Percentiles rank a stretch among this genome's conserved stretches.
Evolutionary conservation across 352 stramenopile species (phyloP).

Genomic region (Plasmopara viticola): DNA sequence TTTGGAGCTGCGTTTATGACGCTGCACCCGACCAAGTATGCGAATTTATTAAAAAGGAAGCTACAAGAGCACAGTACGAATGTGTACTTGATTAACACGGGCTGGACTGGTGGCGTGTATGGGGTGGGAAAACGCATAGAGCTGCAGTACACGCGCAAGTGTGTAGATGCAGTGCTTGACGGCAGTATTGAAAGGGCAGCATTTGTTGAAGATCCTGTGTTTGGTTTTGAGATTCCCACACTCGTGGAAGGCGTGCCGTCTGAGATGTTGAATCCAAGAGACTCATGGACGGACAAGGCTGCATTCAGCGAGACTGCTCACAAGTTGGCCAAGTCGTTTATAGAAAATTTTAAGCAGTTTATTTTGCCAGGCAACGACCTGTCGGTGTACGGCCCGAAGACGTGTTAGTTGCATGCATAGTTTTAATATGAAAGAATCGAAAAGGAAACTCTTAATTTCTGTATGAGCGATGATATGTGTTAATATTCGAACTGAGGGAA

Average conservation of each 20-base stretch:
- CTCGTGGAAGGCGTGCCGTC: too few species aligned
- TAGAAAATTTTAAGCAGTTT: conserved; percentile 84
- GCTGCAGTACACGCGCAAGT: conserved; percentile 83
- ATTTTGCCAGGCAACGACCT: conserved; percentile 70
- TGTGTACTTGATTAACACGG: conserved; percentile 97
- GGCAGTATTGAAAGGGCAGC: conserved; percentile 55
- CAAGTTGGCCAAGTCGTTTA: conserved; percentile 73
- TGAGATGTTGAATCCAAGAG: conserved; percentile 68
- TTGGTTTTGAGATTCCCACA: conserved; percentile 60
- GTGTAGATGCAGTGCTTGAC: conserved; percentile 67
- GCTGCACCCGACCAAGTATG: conserved; percentile 95
- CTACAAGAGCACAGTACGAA: conserved; percentile 91
- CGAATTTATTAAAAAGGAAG: conserved; percentile 95
- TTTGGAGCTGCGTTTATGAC: conserved; percentile 98
- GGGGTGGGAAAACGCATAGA: conserved; percentile 96
- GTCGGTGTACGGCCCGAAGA: conserved; percentile 55
- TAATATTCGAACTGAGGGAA: too few species aligned
- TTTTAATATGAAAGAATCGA: too few species aligned
- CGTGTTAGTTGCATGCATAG: too few species aligned
- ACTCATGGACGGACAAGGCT: conserved; percentile 65
- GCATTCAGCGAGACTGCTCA: conserved; percentile 66
- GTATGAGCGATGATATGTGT: too few species aligned
- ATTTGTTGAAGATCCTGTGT: conserved; percentile 68
- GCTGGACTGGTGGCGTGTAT: too few species aligned
- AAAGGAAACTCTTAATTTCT: too few species aligned